These are phyloP conservation scores for Botrytis galanthina DNA, from an alignment of 2,329 filamentous ascomycete genomes.

Conservation along the genomic window DNA sequence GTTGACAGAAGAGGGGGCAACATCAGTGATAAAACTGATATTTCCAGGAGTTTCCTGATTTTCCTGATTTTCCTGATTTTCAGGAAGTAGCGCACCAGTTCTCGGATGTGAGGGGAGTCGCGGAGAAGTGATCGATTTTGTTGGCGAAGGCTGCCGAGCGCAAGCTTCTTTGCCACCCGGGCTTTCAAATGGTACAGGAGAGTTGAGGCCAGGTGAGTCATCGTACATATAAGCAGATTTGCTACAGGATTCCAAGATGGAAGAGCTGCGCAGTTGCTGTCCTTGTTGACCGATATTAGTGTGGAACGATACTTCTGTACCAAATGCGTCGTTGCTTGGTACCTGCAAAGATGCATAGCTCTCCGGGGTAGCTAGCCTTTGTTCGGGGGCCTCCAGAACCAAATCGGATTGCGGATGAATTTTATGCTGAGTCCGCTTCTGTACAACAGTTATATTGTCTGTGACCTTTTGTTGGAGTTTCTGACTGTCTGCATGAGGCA, in stretches of 20 bases:
- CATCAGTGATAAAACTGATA: slow-evolving; percentile 34
- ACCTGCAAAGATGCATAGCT: not conserved
- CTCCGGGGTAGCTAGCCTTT: not conserved
- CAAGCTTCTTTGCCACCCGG: not conserved
- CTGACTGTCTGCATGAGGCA: slow-evolving; percentile 1
- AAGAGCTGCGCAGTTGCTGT: not conserved
- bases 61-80: not conserved
- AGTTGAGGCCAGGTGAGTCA: not conserved
- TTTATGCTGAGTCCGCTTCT: not conserved
- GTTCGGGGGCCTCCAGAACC: not conserved
- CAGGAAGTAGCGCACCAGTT: not conserved
- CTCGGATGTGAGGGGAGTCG: slow-evolving; percentile 4
- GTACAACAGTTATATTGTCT: not conserved
- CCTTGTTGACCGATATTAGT: slow-evolving; percentile 9
- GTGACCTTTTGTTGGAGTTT: not conserved
- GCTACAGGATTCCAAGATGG: not conserved
- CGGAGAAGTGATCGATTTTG: not conserved
- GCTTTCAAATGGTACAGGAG: not conserved
- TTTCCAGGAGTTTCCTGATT: slow-evolving; percentile 19
- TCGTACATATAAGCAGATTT: not conserved
- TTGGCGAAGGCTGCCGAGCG: not conserved
- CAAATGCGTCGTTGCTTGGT: not conserved
- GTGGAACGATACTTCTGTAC: not conserved
- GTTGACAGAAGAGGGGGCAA: slow-evolving; percentile 36
- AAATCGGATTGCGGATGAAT: not conserved